These are phyloP conservation scores for Saccharomyces hybrid DNA, from an alignment of 1,139 yeast genomes.

Conservation along the genomic window DNA sequence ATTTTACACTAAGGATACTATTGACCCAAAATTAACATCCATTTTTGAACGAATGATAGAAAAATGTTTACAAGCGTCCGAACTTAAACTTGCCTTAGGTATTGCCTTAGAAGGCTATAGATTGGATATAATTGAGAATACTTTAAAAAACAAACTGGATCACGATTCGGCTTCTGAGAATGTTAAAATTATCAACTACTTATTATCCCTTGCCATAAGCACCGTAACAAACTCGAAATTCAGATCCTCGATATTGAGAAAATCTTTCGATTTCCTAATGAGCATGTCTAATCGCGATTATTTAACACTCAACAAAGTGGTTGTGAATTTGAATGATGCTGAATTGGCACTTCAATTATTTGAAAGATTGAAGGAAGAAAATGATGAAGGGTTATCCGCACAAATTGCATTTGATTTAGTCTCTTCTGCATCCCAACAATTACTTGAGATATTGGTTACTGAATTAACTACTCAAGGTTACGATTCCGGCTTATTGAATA, in stretches of 20 bases:
- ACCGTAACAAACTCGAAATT: constrained; percentile 59
- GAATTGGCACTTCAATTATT: constrained; percentile 63
- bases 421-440: constrained; percentile 83
- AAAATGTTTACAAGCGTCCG: constrained; percentile 67
- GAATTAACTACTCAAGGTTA: constrained; percentile 39
- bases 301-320: constrained; percentile 73
- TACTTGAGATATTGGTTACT: constrained; percentile 56
- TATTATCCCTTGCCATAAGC: constrained; percentile 65
- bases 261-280: constrained; percentile 55
- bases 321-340: constrained; percentile 79
- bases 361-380: constrained; percentile 41
- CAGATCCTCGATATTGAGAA: constrained; percentile 54
- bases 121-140: constrained; percentile 66
- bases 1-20: constrained; percentile 21
- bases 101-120: constrained; percentile 85
- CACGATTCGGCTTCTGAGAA: constrained; percentile 43
- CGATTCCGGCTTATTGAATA: constrained; percentile 51
- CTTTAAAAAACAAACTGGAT: constrained; percentile 44
- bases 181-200: constrained; percentile 59
- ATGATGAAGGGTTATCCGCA: constrained; percentile 50
- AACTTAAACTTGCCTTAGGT: constrained; percentile 78
- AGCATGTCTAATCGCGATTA: constrained; percentile 63
- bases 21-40: constrained; percentile 56
- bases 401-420: constrained; percentile 96
- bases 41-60: constrained; percentile 83